Evolutionary conservation across 306 rosid species (phyloP), one percentile per base, ranked within the genome.

Genomic region (Medicago arabica): DNA sequence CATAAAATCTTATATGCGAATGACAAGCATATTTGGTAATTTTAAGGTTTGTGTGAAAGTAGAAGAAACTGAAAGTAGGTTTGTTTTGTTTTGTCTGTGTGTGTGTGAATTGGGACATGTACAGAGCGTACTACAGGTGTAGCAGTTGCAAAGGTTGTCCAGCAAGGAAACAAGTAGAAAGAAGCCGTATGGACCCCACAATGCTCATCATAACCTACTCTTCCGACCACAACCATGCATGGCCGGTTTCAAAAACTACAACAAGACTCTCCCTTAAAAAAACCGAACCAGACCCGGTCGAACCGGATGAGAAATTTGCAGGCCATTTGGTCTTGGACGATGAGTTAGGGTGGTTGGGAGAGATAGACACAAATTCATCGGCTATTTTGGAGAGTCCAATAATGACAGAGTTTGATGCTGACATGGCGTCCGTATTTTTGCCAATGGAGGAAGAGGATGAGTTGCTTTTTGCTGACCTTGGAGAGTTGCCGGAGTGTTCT

Each of bases 91-190:
- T n/a, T n/a, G n/a, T n/a, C n/a, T n/a, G n/a, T n/a, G n/a, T 31
- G 44, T 17, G 59, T 62, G 82, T 23, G 17, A 21, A 21, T 67
- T 67, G 67, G 53, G 31, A 64, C 21, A 46, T 28, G 31, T 28
- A 28, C 86, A 95, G 99, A 85, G 99, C 97, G 11, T 92, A 92
- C 81, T 92, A 92, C 80, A 77, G 97, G 63, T 92, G 97, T 49
- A 92, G 97, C 81, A 95, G 97, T 74, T 90, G 97, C 1, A 95
- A 95, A 67, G 99, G 99, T 0, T 95, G 99, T 46, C 99, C 99
- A 0, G 99, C 99, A 2, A 85, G 98, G 77, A 95, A 95, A 57
- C 98, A 95, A 80, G 98, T 95, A 9, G 98, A 95, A 80, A 90
- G 93, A 69, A 92, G 93, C 80, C 85, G 89, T 1, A 46, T 72